These are phyloP conservation scores for Ascodesmis nigricans DNA, from an alignment of 495 filamentous ascomycete genomes.

Conservation along the genomic window DNA sequence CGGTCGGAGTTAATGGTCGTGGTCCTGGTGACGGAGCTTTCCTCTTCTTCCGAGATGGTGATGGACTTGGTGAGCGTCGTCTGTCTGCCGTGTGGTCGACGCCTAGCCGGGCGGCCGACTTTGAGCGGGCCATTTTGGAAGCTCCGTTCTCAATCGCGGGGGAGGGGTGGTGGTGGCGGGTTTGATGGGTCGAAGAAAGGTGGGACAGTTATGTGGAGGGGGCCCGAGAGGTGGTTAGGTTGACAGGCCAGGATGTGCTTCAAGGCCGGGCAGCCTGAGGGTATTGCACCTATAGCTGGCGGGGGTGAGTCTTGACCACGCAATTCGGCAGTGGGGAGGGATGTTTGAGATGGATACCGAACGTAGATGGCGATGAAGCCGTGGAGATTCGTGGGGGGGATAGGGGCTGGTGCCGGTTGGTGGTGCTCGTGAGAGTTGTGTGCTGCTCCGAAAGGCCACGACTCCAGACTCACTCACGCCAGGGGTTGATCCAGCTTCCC, in stretches of 20 bases:
- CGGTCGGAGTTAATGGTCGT: neutral
- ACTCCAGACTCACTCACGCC: too few species aligned
- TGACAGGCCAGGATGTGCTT: slow-evolving; percentile 6
- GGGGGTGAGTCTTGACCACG: too few species aligned
- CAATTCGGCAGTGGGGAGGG: neutral
- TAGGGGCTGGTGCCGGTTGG: too few species aligned
- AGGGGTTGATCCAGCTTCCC: too few species aligned
- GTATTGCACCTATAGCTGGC: too few species aligned
- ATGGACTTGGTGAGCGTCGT: slow-evolving; percentile 12
- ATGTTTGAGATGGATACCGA: neutral
- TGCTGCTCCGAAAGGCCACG: too few species aligned
- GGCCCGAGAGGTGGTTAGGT: slow-evolving; percentile 3
- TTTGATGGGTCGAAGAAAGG: neutral
- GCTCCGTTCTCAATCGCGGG: slow-evolving; percentile 3
- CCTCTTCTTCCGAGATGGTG: slow-evolving; percentile 11
- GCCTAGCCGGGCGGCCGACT: slow-evolving; percentile 11
- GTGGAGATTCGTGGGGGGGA: too few species aligned
- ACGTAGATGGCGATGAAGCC: slow-evolving; percentile 1
- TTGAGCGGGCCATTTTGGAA: slow-evolving; percentile 13
- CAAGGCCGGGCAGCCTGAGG: too few species aligned
- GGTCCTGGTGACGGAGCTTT: slow-evolving; percentile 3
- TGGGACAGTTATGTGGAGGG: slow-evolving; percentile 1
- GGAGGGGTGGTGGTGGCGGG: neutral
- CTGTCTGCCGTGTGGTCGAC: slow-evolving; percentile 13
- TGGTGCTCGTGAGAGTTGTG: too few species aligned